Percentiles rank a stretch among this genome's conserved stretches.
Evolutionary conservation across 768 basidiomycete genomes (phyloP).

Genomic region (Strobilomyces dryophilus): DNA sequence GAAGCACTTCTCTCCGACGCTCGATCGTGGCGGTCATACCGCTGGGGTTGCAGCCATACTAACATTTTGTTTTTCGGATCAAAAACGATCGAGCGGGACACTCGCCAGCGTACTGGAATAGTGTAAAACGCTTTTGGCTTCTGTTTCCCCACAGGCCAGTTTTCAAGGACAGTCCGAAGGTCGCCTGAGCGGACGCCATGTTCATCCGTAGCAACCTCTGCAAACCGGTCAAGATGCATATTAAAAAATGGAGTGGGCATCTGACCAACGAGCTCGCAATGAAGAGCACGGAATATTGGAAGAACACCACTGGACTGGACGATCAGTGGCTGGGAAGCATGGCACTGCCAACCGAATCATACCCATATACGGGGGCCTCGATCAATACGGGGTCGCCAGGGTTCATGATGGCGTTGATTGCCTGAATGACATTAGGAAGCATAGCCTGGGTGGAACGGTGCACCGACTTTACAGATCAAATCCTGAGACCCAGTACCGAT

Average conservation of each 20-base stretch:
- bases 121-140: constrained; percentile 81
- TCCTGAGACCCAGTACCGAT: constrained; percentile 89
- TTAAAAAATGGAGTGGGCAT: not conserved
- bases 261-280: constrained; percentile 56
- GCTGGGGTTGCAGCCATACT: constrained; percentile 87
- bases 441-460: not conserved
- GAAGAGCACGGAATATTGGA: constrained; percentile 54
- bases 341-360: constrained; percentile 23
- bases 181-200: constrained; percentile 60
- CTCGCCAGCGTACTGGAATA: constrained; percentile 51
- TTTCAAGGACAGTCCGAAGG: constrained; percentile 61
- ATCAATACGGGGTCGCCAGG: constrained; percentile 78
- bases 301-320: constrained; percentile 51
- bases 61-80: not conserved
- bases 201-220: constrained; percentile 77
- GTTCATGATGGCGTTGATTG: constrained; percentile 65
- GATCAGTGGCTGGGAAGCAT: constrained; percentile 11
- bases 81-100: constrained; percentile 5
- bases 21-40: constrained; percentile 72
- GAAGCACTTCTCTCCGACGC: constrained; percentile 67
- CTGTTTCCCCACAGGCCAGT: constrained; percentile 68
- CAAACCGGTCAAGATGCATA: constrained; percentile 4
- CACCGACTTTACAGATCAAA: constrained; percentile 72
- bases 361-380: constrained; percentile 81
- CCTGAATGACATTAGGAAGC: constrained; percentile 39